phyloP scores from a whole-genome alignment of 192 early-diverging fungal genomes.

The Martensiomyces pterosporus region DNA sequence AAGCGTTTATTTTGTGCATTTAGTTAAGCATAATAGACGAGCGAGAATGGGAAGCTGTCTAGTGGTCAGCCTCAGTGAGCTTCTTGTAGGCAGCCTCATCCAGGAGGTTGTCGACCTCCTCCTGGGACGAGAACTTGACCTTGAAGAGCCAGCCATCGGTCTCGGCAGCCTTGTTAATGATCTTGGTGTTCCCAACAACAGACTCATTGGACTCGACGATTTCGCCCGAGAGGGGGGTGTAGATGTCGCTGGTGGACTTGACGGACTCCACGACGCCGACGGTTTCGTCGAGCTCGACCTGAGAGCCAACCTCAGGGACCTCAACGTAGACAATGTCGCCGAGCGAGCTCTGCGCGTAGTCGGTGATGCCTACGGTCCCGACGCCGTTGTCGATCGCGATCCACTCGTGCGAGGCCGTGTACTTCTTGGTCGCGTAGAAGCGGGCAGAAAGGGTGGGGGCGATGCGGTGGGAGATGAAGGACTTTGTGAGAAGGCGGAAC shows the following conservation, averaged over 20 bases:
- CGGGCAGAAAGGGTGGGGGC: slow-evolving; percentile 39
- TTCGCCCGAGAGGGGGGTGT: slow-evolving; percentile 78
- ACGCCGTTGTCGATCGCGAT: slow-evolving; percentile 65
- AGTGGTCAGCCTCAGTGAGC: slow-evolving; percentile 48
- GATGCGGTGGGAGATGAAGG: slow-evolving; percentile 27
- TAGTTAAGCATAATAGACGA: too few relatives aligned
- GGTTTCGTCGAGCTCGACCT: slow-evolving; percentile 54
- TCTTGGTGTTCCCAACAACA: slow-evolving; percentile 62
- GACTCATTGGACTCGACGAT: slow-evolving; percentile 72
- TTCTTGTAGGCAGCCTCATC: slow-evolving; percentile 65
- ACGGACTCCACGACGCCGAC: slow-evolving; percentile 91
- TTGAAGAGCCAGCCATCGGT: slow-evolving; percentile 87
- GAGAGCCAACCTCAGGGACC: slow-evolving; percentile 65
- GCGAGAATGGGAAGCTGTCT: too few relatives aligned
- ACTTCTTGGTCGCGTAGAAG: slow-evolving; percentile 59
- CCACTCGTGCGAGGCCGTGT: slow-evolving; percentile 92
- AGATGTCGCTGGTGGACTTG: slow-evolving; percentile 92
- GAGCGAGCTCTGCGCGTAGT: slow-evolving; percentile 85
- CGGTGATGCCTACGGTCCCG: slow-evolving; percentile 87
- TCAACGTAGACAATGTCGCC: slow-evolving; percentile 96
- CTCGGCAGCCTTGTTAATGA: slow-evolving; percentile 77
- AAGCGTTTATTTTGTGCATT: too few relatives aligned
- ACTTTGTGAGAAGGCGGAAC: slow-evolving; percentile 25
- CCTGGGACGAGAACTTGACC: slow-evolving; percentile 69
- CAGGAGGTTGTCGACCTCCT: slow-evolving; percentile 69